Base-by-base conservation (phyloP, 2,329 filamentous ascomycete species). In the Hypoxylon sp. region DNA sequence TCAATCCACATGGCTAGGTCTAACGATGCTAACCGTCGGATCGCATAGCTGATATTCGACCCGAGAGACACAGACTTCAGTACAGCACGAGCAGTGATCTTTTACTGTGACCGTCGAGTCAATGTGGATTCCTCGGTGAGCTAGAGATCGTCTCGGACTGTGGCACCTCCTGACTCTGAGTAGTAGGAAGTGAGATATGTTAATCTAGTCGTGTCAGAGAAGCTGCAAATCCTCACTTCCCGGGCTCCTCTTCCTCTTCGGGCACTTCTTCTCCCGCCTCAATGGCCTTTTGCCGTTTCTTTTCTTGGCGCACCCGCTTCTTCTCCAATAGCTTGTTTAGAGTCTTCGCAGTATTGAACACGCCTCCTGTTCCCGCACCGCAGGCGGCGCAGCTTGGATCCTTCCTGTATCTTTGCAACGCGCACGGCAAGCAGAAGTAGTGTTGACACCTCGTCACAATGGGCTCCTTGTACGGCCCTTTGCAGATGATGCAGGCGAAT, bases 371-470 rank as follows among this genome's bases (percentile, higher is more conserved):
- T 4, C 93, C 92, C 0, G 90, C 85, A 0, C 93, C 92, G 78
- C 96, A 98, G 3, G 92, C 92, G 1, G 93, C 93, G 79, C 96
- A 98, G 2, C 88, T 89, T 3, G 94, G 94, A 74, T 94, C 93
- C 77, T 93, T 96, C 69, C 92, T 87, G 78, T 98, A 98, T 71
- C 94, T 83, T 77, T 92, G 89, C 74, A 98, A 83, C 27, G 96
- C 96, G 79, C 96, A 99, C 0, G 87, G 85, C 79, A 98, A 92
- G 78, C 96, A 99, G 77, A 98, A 98, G 79, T 98, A 98, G 79
- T 99, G 96, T 0, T 93, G 92, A 73, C 96, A 99, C 72, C 93
- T 92, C 11, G 96, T 98, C 24, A 95, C 83, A 11, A 98, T 88
- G 0, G 96, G 95, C 63, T 88, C 86, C 74, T 89, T 91, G 80